Conservation (phyloP, 2,329 filamentous ascomycete genomes). For the Sclerotinia trifoliorum region DNA sequence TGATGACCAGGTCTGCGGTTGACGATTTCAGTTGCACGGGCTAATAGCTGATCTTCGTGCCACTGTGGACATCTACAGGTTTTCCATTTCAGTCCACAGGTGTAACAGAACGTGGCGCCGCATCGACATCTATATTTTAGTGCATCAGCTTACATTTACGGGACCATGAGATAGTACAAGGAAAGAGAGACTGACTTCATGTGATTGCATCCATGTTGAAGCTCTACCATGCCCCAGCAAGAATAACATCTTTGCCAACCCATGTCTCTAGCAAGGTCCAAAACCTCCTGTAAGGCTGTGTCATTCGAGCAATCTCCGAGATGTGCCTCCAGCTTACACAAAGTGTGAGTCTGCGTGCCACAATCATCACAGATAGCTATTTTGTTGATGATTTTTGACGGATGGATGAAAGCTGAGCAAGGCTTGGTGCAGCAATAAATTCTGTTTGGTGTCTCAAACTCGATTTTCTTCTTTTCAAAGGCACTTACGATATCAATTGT, state of each 20-base stretch:
- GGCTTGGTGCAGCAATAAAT: slow-evolving; percentile 50
- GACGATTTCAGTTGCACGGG: slow-evolving; percentile 41
- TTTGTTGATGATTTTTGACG: slow-evolving; percentile 37
- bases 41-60: slow-evolving; percentile 41
- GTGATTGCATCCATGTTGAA: slow-evolving; percentile 53
- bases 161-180: background rate
- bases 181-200: slow-evolving; percentile 49
- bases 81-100: slow-evolving; percentile 47
- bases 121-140: slow-evolving; percentile 46
- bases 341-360: slow-evolving; percentile 46
- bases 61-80: slow-evolving; percentile 44
- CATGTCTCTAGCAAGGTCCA: slow-evolving; percentile 44
- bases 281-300: slow-evolving; percentile 41
- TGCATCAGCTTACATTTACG: slow-evolving; percentile 15
- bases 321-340: slow-evolving; percentile 52
- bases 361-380: slow-evolving; percentile 48
- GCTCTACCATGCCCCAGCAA: slow-evolving; percentile 51
- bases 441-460: slow-evolving; percentile 48
- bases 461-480: slow-evolving; percentile 48
- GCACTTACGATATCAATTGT: slow-evolving; percentile 37
- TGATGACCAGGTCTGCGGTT: slow-evolving; percentile 23
- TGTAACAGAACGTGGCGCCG: slow-evolving; percentile 50
- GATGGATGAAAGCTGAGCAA: slow-evolving; percentile 51
- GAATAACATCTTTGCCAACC: slow-evolving; percentile 53
- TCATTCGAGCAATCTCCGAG: slow-evolving; percentile 50